Conservation (phyloP, 139 green algal species). For the Chlorella sp. region DNA sequence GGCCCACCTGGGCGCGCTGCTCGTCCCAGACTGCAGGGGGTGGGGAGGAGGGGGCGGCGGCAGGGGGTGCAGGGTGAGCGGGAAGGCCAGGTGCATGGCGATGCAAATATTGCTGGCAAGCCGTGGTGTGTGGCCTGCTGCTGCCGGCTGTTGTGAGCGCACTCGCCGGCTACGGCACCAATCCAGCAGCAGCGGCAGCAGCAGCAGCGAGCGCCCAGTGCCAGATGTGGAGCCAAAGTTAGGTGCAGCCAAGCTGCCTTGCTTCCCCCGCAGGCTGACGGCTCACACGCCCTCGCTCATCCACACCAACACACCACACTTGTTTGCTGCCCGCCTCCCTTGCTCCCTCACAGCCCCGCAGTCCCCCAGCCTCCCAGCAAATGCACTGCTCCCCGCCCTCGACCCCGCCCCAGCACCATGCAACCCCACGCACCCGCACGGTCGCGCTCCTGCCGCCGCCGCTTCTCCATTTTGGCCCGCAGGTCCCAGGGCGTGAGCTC, state of each 20-base stretch:
- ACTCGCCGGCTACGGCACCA: background rate
- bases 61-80: background rate
- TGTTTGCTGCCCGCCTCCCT: too few relatives aligned
- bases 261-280: background rate
- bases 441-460: constrained; percentile 31
- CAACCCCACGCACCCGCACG: background rate
- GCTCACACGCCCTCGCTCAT: background rate
- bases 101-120: background rate
- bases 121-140: too few relatives aligned
- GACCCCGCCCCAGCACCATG: background rate
- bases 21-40: constrained; percentile 34
- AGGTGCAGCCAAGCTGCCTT: background rate
- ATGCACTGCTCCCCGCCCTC: too few relatives aligned
- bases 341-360: too few relatives aligned
- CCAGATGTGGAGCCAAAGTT: too few relatives aligned
- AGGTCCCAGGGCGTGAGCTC: constrained; percentile 46
- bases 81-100: background rate
- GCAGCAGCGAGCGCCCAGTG: too few relatives aligned
- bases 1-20: constrained; percentile 16
- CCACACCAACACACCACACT: too few relatives aligned
- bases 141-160: background rate
- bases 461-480: constrained; percentile 48
- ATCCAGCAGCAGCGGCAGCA: background rate
- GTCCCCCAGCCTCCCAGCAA: too few relatives aligned
- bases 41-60: background rate